Percentiles rank a stretch among this genome's conserved stretches.
phyloP scores from a whole-genome alignment of 1,139 yeast genomes.

The Debaryomyces robertsiae region DNA sequence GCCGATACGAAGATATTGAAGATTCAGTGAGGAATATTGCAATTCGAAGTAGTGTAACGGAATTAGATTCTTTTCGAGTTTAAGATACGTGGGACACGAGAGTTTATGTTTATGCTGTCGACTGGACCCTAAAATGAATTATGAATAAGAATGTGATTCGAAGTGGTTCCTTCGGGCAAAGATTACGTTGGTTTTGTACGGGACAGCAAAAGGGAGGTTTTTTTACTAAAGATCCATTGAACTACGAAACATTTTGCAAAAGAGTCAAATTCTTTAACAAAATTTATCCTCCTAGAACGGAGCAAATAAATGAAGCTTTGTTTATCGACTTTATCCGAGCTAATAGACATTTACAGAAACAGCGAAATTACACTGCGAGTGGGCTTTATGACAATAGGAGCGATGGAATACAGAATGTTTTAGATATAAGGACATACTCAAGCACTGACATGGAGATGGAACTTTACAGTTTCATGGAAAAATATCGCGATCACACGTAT shows the following conservation, averaged over 20 bases:
- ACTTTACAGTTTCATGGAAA: conserved; percentile 19
- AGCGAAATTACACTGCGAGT: conserved; percentile 7
- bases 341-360: conserved; percentile 23
- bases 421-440: conserved; percentile 12
- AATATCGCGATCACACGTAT: conserved; percentile 13
- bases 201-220: background rate
- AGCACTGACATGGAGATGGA: conserved; percentile 22
- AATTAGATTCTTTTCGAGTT: no score
- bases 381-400: conserved; percentile 1
- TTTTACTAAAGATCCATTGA: conserved; percentile 29
- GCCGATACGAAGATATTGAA: no score
- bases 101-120: no score
- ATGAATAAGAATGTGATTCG: conserved; percentile 8
- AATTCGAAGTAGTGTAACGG: no score
- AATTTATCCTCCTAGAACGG: conserved; percentile 1
- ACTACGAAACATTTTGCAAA: conserved; percentile 28
- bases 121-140: conserved; percentile 2
- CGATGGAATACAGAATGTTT: background rate
- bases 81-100: no score
- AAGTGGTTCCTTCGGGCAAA: background rate
- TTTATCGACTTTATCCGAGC: conserved; percentile 30
- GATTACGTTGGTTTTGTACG: background rate
- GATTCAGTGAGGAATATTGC: no score
- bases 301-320: conserved; percentile 5
- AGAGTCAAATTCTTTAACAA: conserved; percentile 19